Percentiles rank a stretch among this genome's conserved stretches.
Evolutionary conservation across 129 eudicot species (phyloP).

Genomic region (Escallonia rubra): DNA sequence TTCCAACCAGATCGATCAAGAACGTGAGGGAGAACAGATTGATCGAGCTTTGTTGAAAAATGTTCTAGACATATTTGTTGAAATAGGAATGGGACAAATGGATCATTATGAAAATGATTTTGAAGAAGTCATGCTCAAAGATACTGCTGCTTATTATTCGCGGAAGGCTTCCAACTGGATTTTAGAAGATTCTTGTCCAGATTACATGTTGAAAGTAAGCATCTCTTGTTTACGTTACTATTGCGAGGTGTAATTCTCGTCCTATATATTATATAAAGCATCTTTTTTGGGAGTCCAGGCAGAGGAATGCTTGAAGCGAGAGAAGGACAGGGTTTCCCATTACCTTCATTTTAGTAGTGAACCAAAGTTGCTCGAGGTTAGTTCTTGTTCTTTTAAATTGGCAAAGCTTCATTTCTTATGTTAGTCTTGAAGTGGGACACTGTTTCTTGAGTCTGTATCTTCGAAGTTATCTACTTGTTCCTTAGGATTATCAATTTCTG

Average conservation of each 20-base stretch:
- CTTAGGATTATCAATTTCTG: not conserved
- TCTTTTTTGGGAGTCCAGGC: constrained; percentile 40
- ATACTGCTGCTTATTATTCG: constrained; percentile 81
- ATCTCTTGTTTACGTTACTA: not conserved
- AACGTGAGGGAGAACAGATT: constrained; percentile 96
- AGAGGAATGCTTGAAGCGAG: constrained; percentile 84
- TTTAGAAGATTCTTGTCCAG: constrained; percentile 84
- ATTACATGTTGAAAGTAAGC: constrained; percentile 68
- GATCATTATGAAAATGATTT: constrained; percentile 81
- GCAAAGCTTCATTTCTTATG: not conserved
- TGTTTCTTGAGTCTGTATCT: constrained; percentile 2
- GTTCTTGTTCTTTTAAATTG: constrained; percentile 11
- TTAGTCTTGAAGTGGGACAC: not conserved
- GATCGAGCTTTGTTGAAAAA: constrained; percentile 93
- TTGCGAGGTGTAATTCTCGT: not conserved
- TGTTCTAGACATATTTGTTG: constrained; percentile 93
- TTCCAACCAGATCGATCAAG: constrained; percentile 69
- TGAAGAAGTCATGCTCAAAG: constrained; percentile 75
- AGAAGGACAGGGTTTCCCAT: constrained; percentile 77
- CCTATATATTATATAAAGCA: not conserved
- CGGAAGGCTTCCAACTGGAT: constrained; percentile 96
- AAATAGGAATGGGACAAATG: constrained; percentile 96
- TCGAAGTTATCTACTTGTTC: not conserved
- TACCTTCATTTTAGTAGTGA: constrained; percentile 85
- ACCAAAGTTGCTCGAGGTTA: constrained; percentile 82